These are phyloP conservation scores for Chlorociboria aeruginascens DNA, from an alignment of 495 filamentous ascomycete species.

Conservation along the genomic window DNA sequence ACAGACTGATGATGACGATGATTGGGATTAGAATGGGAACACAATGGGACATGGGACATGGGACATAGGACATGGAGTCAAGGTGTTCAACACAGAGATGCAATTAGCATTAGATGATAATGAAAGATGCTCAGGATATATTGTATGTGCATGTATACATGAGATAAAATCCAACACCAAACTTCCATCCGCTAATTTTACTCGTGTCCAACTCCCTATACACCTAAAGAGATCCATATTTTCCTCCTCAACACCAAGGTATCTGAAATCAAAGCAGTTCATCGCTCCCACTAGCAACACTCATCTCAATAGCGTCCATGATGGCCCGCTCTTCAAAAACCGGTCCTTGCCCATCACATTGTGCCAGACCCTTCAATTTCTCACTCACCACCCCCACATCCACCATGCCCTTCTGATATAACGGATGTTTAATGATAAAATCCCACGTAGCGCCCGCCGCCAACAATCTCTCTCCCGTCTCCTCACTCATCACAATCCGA, in stretches of 20 bases:
- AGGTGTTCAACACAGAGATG: neutral
- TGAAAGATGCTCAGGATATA: too few relatives aligned
- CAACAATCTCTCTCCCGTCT: conserved; percentile 63
- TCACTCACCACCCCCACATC: conserved; percentile 73
- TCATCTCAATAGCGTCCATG: conserved; percentile 62
- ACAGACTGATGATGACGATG: conserved; percentile 45
- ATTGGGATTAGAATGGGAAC: conserved; percentile 65
- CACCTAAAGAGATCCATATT: too few relatives aligned
- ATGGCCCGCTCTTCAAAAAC: conserved; percentile 76
- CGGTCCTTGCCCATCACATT: conserved; percentile 83
- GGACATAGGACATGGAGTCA: neutral
- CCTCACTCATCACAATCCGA: conserved; percentile 51
- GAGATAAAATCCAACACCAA: too few relatives aligned
- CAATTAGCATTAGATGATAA: too few relatives aligned
- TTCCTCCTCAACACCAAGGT: too few relatives aligned
- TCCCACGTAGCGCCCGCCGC: conserved; percentile 84
- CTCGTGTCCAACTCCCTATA: too few relatives aligned
- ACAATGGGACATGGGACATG: too few relatives aligned
- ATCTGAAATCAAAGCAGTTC: conserved; percentile 47
- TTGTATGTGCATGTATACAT: too few relatives aligned
- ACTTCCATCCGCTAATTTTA: too few relatives aligned
- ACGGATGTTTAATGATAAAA: conserved; percentile 69
- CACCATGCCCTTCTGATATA: conserved; percentile 70
- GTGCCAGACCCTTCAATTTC: conserved; percentile 58
- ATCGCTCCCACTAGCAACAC: conserved; percentile 59